A percentile compares a stretch with the other conserved stretches of the same genome.
Evolutionary conservation across 192 early-diverging fungal species (phyloP).

Genomic region (Rhizophagus sp.): DNA sequence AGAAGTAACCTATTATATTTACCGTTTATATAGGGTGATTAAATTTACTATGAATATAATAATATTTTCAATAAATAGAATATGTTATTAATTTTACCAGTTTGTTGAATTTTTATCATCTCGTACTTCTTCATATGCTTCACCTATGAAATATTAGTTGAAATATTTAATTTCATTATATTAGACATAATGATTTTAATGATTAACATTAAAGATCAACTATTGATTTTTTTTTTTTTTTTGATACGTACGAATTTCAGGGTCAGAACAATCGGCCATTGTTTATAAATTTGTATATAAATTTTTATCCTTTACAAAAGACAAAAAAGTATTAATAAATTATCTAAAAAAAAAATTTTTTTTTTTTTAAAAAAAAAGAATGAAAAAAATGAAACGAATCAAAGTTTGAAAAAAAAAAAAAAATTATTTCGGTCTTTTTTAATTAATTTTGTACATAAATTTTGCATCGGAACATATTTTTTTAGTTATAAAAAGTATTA

Average conservation of each 20-base stretch:
- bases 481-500: no score
- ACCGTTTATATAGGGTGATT: no score
- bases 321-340: no score
- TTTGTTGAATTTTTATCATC: slow-evolving; percentile 14
- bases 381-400: no score
- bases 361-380: background rate
- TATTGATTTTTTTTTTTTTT: background rate
- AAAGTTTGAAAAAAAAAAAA: no score
- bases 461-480: no score
- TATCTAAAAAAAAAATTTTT: background rate
- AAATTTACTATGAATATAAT: background rate
- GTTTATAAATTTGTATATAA: background rate
- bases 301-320: no score
- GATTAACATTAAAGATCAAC: background rate
- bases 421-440: no score
- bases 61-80: no score
- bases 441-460: no score
- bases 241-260: slow-evolving; percentile 3
- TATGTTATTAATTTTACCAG: background rate
- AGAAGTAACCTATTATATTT: slow-evolving; percentile 14
- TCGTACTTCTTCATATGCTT: slow-evolving; percentile 24
- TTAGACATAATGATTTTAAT: background rate
- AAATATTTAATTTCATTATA: background rate
- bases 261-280: slow-evolving; percentile 20
- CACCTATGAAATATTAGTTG: background rate